Conservation (phyloP, 2,329 filamentous ascomycete genomes). For the Lithohypha guttulata region DNA sequence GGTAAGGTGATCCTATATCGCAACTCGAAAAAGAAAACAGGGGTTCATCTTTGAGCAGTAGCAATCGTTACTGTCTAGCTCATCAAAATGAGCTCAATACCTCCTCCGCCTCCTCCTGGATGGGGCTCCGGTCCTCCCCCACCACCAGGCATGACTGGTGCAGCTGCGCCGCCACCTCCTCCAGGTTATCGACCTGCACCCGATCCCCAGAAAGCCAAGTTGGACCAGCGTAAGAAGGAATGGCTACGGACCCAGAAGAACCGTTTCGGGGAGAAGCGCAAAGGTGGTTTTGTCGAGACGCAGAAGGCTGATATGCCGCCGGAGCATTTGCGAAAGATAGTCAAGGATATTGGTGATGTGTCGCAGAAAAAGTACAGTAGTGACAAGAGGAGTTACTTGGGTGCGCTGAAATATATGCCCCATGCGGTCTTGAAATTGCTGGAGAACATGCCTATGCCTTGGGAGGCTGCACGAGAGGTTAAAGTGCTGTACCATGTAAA, state of each 20-base stretch:
- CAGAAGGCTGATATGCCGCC: conserved; percentile 98
- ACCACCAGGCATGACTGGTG: conserved; percentile 40
- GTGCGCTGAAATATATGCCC: conserved; percentile 97
- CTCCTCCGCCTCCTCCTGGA: conserved; percentile 58
- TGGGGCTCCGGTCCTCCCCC: conserved; percentile 46
- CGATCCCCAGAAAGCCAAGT: conserved; percentile 82
- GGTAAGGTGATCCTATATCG: conserved; percentile 18
- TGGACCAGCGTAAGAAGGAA: conserved; percentile 97
- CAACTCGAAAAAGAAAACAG: conserved; percentile 5
- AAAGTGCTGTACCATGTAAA: conserved; percentile 98
- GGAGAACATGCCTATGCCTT: conserved; percentile 99
- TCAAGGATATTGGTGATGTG: conserved; percentile 96
- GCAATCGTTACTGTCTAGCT: conserved; percentile 9
- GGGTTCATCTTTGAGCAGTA: conserved; percentile 18
- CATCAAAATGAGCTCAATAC: conserved; percentile 46
- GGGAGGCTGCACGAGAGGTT: conserved; percentile 91
- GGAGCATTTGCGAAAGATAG: conserved; percentile 95
- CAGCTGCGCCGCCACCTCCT: conserved; percentile 51
- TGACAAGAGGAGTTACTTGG: conserved; percentile 95
- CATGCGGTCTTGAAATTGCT: conserved; percentile 93
- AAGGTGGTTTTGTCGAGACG: conserved; percentile 91
- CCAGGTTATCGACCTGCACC: conserved; percentile 72
- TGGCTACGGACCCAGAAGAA: conserved; percentile 88
- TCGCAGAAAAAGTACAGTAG: conserved; percentile 99
- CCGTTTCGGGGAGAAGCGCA: conserved; percentile 92